Base-by-base conservation (phyloP, 768 basidiomycete genomes). In the Kwoniella pini region DNA sequence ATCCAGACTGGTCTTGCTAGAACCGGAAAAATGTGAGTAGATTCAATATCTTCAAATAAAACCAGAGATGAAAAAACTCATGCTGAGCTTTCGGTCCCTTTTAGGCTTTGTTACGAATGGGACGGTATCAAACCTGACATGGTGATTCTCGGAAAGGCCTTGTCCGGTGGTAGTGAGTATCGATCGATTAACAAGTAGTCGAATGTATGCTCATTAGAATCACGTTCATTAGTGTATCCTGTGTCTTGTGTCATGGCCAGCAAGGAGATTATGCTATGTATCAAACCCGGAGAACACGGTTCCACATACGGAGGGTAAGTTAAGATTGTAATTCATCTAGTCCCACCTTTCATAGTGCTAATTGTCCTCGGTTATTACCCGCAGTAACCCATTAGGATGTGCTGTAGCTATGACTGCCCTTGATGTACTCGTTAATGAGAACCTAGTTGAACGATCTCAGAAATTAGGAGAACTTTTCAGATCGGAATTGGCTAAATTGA, bases 1-100 rank as follows among this genome's bases (percentile, higher is more conserved):
- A 93, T 99, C 64, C 96, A 99, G 80, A 98, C 96, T 86, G 95
- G 95, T 40, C 82, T 99, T 27, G 89, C 89, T 65, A 84, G 95
- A 42, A 97, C 95, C 0, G 95, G 95, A 38, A 93, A 89, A 83
- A 85, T 97, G 87, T 76, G 51, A 63, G 76, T 68, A 39, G 33
- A 36, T 36, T 15, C 15, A 15, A 36, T 36, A 15, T 36, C 33
- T 36, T 36, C 33, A 24, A 39, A 13, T 9, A 15, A 5, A 2
- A 50, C 22, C n/a, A 28, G 21, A 22, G 40, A 28, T 45, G 40
- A 45, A 3, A 10, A 30, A 15, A 17, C 54, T 28, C 28, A 52
- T 5, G 30, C 39, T 27, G 55, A 46, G 31, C 39, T 22, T 36
- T 46, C 26, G n/a, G n/a, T 15, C 33, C 7, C 33, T 36, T 31